Evolutionary conservation across 192 early-diverging fungal species (phyloP).

Genomic region (Coemansia umbellata): DNA sequence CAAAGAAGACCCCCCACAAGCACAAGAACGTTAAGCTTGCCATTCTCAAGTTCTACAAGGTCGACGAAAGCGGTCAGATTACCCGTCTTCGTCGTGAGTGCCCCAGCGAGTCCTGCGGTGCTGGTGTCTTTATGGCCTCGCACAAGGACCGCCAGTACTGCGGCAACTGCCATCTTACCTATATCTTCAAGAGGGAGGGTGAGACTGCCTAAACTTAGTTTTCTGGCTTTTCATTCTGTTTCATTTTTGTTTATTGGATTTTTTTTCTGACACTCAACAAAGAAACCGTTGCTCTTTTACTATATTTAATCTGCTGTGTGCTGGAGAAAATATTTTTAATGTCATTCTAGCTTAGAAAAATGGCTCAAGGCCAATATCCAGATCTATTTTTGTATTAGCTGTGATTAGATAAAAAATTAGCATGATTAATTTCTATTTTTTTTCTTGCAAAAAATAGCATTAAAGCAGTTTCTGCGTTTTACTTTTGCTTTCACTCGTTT

Average conservation of each 20-base stretch:
- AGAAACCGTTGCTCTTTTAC: background rate
- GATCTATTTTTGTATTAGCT: background rate
- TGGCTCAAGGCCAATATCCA: too few relatives aligned
- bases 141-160: slow-evolving; percentile 99
- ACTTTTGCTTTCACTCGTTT: background rate
- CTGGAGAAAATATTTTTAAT: background rate
- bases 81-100: slow-evolving; percentile 99
- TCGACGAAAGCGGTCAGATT: slow-evolving; percentile 94
- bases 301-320: background rate
- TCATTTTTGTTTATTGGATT: too few relatives aligned
- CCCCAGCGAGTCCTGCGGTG: slow-evolving; percentile 93
- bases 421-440: slow-evolving; percentile 20
- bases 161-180: slow-evolving; percentile 93
- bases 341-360: too few relatives aligned
- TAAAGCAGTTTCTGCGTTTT: background rate
- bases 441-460: slow-evolving; percentile 8
- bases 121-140: slow-evolving; percentile 99
- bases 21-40: slow-evolving; percentile 98
- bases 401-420: background rate
- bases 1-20: slow-evolving; percentile 99
- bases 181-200: slow-evolving; percentile 86
- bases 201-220: slow-evolving; percentile 36
- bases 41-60: slow-evolving; percentile 99
- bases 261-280: background rate
- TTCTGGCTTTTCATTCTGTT: too few relatives aligned